phyloP scores from a whole-genome alignment of 2,329 filamentous ascomycete species.

The Periglandula ipomoeae region DNA sequence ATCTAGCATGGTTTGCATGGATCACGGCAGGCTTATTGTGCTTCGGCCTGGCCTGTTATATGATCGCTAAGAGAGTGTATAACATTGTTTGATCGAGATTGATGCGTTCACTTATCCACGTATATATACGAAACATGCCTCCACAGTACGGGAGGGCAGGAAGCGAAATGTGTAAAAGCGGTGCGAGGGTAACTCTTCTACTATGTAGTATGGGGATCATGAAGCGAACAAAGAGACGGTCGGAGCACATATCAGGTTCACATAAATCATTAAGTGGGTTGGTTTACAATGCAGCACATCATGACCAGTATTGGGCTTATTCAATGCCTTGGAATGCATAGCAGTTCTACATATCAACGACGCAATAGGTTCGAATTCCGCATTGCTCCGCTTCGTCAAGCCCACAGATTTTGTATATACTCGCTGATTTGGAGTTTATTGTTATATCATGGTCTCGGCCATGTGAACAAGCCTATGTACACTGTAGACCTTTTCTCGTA shows the following conservation, averaged over 20 bases:
- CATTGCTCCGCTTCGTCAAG: not conserved
- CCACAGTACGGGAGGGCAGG: not conserved
- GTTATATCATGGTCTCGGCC: not conserved
- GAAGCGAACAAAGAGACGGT: too few relatives aligned
- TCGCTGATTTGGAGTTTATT: not conserved
- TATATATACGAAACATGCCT: not conserved
- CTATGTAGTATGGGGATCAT: too few relatives aligned
- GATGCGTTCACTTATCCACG: not conserved
- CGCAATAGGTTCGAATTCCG: too few relatives aligned
- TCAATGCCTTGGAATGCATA: too few relatives aligned
- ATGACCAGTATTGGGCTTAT: too few relatives aligned
- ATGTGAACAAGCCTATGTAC: not conserved
- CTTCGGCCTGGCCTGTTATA: conserved; percentile 74
- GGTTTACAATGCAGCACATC: too few relatives aligned
- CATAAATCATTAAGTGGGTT: too few relatives aligned
- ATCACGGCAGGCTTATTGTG: conserved; percentile 65
- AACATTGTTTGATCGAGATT: conserved; percentile 53
- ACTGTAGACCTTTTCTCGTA: not conserved
- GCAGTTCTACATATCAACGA: too few relatives aligned
- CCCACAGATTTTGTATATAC: too few relatives aligned
- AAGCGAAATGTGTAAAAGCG: not conserved
- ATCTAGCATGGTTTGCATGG: conserved; percentile 65
- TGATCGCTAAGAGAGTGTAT: conserved; percentile 76
- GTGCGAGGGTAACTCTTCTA: too few relatives aligned
- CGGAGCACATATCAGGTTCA: too few relatives aligned